phyloP scores from a whole-genome alignment of 2,329 filamentous ascomycete species.

The Penicillium sp. region DNA sequence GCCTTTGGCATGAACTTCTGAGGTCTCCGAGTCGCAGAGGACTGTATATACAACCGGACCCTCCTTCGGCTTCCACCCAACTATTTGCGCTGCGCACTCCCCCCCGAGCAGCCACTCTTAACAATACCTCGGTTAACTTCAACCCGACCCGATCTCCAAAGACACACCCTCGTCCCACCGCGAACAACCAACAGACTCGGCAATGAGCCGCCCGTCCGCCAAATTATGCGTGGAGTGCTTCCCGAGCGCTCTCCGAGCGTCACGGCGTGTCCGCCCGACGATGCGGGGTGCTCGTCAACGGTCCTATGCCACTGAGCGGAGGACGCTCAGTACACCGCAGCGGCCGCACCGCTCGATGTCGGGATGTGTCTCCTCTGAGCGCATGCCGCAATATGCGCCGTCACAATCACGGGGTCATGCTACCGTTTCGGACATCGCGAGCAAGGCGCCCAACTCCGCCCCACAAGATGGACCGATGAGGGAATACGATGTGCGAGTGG shows the following conservation, averaged over 20 bases:
- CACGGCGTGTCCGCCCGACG: slow-evolving; percentile 17
- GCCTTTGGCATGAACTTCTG: no score
- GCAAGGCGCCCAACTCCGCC: slow-evolving; percentile 8
- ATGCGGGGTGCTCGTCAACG: slow-evolving; percentile 18
- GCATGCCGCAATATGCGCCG: slow-evolving; percentile 8
- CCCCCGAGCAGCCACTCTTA: not conserved
- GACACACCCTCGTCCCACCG: not conserved
- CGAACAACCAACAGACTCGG: slow-evolving; percentile 3
- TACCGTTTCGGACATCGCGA: slow-evolving; percentile 14
- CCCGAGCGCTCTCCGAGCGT: slow-evolving; percentile 26
- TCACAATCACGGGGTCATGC: slow-evolving; percentile 20
- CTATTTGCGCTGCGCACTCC: not conserved
- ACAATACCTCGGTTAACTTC: slow-evolving; percentile 25
- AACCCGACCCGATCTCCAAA: not conserved
- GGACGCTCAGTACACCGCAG: slow-evolving; percentile 9
- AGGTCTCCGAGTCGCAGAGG: not conserved
- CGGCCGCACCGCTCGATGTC: not conserved
- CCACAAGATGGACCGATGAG: slow-evolving; percentile 67
- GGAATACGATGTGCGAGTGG: slow-evolving; percentile 84
- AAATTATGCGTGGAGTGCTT: slow-evolving; percentile 33
- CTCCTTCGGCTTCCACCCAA: not conserved
- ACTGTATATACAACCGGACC: not conserved
- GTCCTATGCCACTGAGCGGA: slow-evolving; percentile 21
- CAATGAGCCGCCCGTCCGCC: slow-evolving; percentile 34
- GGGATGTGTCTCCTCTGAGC: not conserved